These are phyloP conservation scores for Murraya koenigii DNA, from an alignment of 345 rosid species.

Conservation along the genomic window DNA sequence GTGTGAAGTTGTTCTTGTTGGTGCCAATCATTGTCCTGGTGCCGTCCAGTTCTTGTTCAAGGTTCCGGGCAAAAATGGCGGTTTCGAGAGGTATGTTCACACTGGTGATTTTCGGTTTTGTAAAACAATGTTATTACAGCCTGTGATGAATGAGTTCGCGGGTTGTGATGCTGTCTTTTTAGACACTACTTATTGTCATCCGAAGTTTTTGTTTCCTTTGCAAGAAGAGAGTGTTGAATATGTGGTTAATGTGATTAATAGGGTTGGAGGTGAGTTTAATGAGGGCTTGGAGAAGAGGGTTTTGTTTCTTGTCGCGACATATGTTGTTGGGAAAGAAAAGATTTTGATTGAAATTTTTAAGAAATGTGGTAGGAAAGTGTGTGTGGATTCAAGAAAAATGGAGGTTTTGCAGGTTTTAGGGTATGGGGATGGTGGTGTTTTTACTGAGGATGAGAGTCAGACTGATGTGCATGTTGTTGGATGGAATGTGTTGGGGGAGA, in stretches of 20 bases:
- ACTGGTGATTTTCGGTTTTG: conserved; percentile 81
- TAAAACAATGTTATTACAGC: conserved; percentile 52
- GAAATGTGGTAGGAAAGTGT: conserved; percentile 60
- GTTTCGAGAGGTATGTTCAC: conserved; percentile 58
- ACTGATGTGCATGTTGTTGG: conserved; percentile 87
- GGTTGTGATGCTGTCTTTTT: conserved; percentile 75
- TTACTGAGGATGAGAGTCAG: conserved; percentile 56
- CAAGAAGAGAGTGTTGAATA: conserved; percentile 80
- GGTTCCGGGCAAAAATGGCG: conserved; percentile 30
- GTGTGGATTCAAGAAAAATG: conserved; percentile 70
- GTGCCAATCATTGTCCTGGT: conserved; percentile 92
- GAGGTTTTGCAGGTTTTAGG: conserved; percentile 58
- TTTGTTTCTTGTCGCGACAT: conserved; percentile 89
- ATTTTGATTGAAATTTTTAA: conserved; percentile 64
- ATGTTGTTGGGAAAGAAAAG: conserved; percentile 86
- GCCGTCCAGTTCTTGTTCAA: conserved; percentile 82
- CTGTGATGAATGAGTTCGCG: conserved; percentile 40
- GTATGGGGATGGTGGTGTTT: conserved; percentile 47
- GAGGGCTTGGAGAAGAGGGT: conserved; percentile 28
- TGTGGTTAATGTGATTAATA: conserved; percentile 56
- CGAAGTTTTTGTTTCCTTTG: conserved; percentile 64
- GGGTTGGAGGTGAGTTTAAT: conserved; percentile 32
- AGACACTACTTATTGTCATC: conserved; percentile 88
- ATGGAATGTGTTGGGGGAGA: conserved; percentile 92
- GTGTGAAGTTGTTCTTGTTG: conserved; percentile 56